phyloP scores from a whole-genome alignment of 371 early-diverging fungal species.

The Fennellomyces sp. region DNA sequence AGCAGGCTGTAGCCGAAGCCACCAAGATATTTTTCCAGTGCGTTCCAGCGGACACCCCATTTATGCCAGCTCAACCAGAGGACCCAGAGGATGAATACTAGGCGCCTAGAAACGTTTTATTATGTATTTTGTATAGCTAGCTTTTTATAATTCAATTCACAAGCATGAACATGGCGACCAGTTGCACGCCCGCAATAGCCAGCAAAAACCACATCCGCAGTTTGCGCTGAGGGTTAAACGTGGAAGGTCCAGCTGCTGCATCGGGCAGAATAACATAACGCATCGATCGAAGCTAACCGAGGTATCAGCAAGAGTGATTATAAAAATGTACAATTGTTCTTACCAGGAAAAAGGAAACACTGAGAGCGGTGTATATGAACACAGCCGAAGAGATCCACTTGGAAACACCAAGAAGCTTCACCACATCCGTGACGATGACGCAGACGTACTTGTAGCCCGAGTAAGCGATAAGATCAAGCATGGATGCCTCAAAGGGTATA shows the following conservation, averaged over 20 bases:
- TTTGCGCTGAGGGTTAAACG: conserved; percentile 77
- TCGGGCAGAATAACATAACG: conserved; percentile 91
- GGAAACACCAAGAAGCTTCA: conserved; percentile 49
- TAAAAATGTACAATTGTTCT: conserved; percentile 8
- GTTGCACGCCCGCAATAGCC: conserved; percentile 81
- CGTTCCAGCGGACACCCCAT: conserved; percentile 46
- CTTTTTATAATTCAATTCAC: conserved; percentile 28
- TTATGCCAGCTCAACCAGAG: conserved; percentile 56
- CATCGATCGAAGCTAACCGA: conserved; percentile 79
- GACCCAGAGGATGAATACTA: conserved; percentile 45
- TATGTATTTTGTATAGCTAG: conserved; percentile 8
- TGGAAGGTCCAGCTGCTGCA: conserved; percentile 69
- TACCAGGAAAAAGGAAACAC: conserved; percentile 74
- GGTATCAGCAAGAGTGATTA: background rate
- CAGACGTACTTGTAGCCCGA: conserved; percentile 97
- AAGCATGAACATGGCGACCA: conserved; percentile 82
- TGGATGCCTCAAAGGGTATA: conserved; percentile 83
- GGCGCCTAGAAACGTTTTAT: background rate
- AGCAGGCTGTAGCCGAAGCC: conserved; percentile 53
- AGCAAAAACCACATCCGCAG: conserved; percentile 90
- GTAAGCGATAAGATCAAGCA: conserved; percentile 88
- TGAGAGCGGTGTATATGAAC: conserved; percentile 78
- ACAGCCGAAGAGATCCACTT: conserved; percentile 62
- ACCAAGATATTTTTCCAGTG: conserved; percentile 46
- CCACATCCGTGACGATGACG: conserved; percentile 62